phyloP scores from a whole-genome alignment of 2,329 filamentous ascomycete genomes.

The Beauveria asiatica region DNA sequence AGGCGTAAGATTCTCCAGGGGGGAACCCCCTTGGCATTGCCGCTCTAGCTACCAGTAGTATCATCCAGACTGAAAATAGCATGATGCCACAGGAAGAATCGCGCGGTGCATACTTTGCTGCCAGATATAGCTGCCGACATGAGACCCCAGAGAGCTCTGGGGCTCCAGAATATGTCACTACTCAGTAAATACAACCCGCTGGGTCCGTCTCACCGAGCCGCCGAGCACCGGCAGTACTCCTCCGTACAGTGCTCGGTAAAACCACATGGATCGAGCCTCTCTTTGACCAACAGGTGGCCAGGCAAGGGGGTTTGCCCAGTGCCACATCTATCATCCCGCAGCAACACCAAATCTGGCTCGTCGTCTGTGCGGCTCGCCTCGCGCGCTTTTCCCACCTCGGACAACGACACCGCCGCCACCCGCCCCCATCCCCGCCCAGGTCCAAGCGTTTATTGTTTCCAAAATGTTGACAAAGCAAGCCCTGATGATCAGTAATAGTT shows the following conservation, averaged over 20 bases:
- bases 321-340: too few relatives aligned
- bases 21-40: background rate
- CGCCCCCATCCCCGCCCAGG: conserved; percentile 4
- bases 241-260: background rate
- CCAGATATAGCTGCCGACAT: background rate
- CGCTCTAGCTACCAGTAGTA: background rate
- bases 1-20: background rate
- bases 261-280: background rate
- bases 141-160: background rate
- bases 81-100: background rate
- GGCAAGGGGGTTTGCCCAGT: too few relatives aligned
- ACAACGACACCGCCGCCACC: conserved; percentile 9
- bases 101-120: background rate
- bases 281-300: too few relatives aligned
- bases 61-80: background rate
- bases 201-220: background rate
- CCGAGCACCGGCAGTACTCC: background rate
- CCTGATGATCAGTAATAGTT: background rate
- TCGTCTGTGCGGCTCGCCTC: conserved; percentile 2
- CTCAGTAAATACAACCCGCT: background rate
- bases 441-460: background rate
- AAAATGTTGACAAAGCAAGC: background rate
- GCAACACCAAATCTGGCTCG: background rate
- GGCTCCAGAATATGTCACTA: background rate
- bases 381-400: background rate